phyloP scores from a whole-genome alignment of 2,329 filamentous ascomycete species.

The Phialophora tarda region DNA sequence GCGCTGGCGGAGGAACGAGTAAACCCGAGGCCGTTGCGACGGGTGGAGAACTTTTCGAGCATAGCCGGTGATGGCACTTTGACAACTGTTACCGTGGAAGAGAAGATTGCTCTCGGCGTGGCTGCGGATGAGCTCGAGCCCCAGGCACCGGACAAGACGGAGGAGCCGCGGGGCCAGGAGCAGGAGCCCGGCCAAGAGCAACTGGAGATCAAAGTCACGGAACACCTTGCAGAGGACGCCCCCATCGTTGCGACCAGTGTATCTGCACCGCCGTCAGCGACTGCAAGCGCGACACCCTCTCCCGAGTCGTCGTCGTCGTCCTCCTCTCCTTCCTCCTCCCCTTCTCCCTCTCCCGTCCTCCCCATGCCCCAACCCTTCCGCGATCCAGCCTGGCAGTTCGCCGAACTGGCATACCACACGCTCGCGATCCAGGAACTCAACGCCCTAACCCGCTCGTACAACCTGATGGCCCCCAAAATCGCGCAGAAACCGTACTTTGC shows the following conservation, averaged over 20 bases:
- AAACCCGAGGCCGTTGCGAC: slow-evolving; percentile 46
- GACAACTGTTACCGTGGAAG: slow-evolving; percentile 47
- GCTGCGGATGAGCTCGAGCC: neutral
- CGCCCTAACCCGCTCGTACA: slow-evolving; percentile 81
- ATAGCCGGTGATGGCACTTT: slow-evolving; percentile 54
- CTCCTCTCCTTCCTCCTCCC: slow-evolving; percentile 18
- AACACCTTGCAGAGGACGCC: slow-evolving; percentile 32
- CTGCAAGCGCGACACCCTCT: neutral
- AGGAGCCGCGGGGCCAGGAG: slow-evolving; percentile 6
- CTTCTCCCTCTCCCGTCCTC: slow-evolving; percentile 34
- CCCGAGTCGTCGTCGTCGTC: slow-evolving; percentile 9
- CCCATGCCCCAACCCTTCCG: slow-evolving; percentile 70
- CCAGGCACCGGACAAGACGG: neutral
- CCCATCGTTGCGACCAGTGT: neutral
- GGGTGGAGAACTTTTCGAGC: slow-evolving; percentile 52
- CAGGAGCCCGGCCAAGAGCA: slow-evolving; percentile 13
- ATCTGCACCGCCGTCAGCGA: neutral
- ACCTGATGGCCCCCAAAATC: slow-evolving; percentile 88
- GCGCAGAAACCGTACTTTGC: slow-evolving; percentile 92
- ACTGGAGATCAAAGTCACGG: slow-evolving; percentile 40
- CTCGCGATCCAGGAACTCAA: slow-evolving; percentile 81
- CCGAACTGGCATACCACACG: slow-evolving; percentile 75
- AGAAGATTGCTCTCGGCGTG: slow-evolving; percentile 40
- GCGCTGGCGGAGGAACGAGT: slow-evolving; percentile 70
- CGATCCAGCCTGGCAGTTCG: slow-evolving; percentile 74